Evolutionary conservation across 1,139 yeast species (phyloP).

Genomic region (Sugiyamaella pinicola): DNA sequence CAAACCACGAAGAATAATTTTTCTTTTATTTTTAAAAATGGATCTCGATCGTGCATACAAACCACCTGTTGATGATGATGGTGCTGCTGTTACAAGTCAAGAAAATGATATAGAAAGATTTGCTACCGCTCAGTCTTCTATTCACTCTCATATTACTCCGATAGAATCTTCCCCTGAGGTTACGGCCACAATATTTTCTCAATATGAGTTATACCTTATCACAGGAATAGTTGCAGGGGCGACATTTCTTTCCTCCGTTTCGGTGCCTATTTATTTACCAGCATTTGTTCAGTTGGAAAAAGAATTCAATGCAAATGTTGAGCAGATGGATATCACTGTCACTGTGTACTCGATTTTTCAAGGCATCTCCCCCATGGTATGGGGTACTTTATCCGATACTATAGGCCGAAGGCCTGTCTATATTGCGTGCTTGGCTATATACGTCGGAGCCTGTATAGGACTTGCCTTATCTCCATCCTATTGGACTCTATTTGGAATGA

Average conservation of each 20-base stretch:
- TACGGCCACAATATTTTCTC: slow-evolving; percentile 43
- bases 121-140: not conserved
- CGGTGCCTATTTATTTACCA: slow-evolving; percentile 74
- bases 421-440: slow-evolving; percentile 54
- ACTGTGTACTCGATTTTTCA: slow-evolving; percentile 73
- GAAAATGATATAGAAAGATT: slow-evolving; percentile 3
- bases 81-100: slow-evolving; percentile 1
- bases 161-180: slow-evolving; percentile 9
- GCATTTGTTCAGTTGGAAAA: slow-evolving; percentile 58
- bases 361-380: slow-evolving; percentile 66
- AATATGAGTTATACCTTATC: slow-evolving; percentile 43
- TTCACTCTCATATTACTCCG: slow-evolving; percentile 1
- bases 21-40: too few relatives aligned
- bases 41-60: not conserved
- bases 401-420: slow-evolving; percentile 71
- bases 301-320: slow-evolving; percentile 56
- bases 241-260: slow-evolving; percentile 64
- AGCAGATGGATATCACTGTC: slow-evolving; percentile 63
- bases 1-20: too few relatives aligned
- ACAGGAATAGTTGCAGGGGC: slow-evolving; percentile 48
- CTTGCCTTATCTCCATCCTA: slow-evolving; percentile 57
- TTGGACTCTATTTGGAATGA: slow-evolving; percentile 54
- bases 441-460: slow-evolving; percentile 60
- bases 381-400: slow-evolving; percentile 60
- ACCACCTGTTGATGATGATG: not conserved